phyloP scores from a whole-genome alignment of 2,329 filamentous ascomycete genomes.

The Ophiostoma perfectum region DNA sequence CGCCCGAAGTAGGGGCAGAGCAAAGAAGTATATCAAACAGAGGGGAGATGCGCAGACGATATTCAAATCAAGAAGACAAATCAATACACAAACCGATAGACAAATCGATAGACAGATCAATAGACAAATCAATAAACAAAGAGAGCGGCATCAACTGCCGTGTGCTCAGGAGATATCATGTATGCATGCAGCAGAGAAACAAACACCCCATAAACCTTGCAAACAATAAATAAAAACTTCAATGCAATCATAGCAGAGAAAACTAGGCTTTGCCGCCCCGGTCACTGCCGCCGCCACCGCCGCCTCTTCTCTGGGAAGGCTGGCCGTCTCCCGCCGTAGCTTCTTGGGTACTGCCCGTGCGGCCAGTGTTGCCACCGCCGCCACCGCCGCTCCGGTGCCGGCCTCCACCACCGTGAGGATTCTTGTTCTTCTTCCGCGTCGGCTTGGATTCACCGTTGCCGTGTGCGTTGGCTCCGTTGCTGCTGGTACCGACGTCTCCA shows the following conservation, averaged over 20 bases:
- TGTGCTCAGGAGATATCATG: not conserved
- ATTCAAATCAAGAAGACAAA: not conserved
- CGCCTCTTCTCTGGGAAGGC: constrained; percentile 8
- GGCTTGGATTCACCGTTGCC: not conserved
- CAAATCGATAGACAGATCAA: not conserved
- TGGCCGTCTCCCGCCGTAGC: constrained; percentile 10
- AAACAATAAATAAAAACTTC: not conserved
- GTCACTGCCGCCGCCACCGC: constrained; percentile 15
- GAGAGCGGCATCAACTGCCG: not conserved
- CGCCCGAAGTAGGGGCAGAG: too few species aligned
- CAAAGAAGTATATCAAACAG: too few species aligned
- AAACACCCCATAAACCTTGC: not conserved
- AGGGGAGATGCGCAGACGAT: too few species aligned
- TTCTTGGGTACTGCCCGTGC: not conserved
- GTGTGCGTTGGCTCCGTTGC: too few species aligned
- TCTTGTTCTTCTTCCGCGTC: not conserved
- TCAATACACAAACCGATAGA: not conserved
- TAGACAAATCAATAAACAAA: not conserved
- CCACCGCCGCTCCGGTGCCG: not conserved
- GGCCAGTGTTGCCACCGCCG: not conserved
- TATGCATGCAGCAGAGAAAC: not conserved
- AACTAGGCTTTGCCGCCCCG: constrained; percentile 17
- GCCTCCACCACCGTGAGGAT: not conserved
- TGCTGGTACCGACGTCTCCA: not conserved
- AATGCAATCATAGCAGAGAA: not conserved